Conservation (phyloP, 306 rosid genomes). For the Acacia crassicarpa region DNA sequence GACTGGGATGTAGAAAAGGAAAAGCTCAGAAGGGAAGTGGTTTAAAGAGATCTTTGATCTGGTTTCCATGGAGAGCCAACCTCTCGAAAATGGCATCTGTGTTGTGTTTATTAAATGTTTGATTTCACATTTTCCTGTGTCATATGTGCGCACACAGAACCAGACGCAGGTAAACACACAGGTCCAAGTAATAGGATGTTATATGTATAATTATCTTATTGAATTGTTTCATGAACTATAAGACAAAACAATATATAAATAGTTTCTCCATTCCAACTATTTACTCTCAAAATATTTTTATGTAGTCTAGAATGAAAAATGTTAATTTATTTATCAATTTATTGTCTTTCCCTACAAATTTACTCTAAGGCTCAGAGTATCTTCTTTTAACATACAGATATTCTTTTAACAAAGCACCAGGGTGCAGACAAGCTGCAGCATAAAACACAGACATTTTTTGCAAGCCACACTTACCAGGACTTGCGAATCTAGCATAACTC, state of each 20-base stretch:
- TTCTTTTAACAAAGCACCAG: not conserved
- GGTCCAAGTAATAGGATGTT: not conserved
- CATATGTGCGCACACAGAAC: not conserved
- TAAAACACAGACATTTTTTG: not conserved
- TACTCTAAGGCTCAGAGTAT: not conserved
- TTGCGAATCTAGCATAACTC: not conserved
- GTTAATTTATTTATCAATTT: not conserved
- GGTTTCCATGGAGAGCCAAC: not conserved
- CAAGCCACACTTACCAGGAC: not conserved
- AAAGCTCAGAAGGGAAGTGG: not conserved
- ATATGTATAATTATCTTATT: too few relatives aligned
- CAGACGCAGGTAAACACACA: not conserved
- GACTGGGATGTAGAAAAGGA: not conserved
- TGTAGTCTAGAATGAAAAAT: too few relatives aligned
- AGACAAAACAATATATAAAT: not conserved
- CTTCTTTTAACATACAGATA: not conserved
- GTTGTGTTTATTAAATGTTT: not conserved
- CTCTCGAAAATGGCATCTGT: not conserved
- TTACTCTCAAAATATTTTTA: not conserved
- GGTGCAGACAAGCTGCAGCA: not conserved
- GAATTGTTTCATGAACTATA: not conserved
- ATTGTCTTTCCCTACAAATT: not conserved
- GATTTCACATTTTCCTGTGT: not conserved
- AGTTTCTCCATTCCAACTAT: not conserved
- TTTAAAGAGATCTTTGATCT: not conserved